phyloP scores from a whole-genome alignment of 495 filamentous ascomycete species.

The Penicillium taxi region DNA sequence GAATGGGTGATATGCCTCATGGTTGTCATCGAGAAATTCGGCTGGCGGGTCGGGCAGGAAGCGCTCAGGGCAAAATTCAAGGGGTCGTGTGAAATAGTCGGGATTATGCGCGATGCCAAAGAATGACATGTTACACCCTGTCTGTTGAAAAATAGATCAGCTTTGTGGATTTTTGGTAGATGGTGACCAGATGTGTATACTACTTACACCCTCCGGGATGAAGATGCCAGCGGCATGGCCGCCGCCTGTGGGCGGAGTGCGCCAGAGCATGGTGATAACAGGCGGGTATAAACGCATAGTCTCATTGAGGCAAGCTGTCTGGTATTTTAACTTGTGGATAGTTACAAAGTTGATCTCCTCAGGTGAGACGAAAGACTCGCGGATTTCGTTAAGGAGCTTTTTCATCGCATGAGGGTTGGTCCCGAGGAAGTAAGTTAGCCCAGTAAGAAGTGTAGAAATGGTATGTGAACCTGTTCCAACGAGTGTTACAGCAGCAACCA shows the following conservation, averaged over 20 bases:
- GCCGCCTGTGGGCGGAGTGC: conserved; percentile 40
- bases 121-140: too few species aligned
- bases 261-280: conserved; percentile 37
- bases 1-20: too few species aligned
- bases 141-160: too few species aligned
- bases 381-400: conserved; percentile 38
- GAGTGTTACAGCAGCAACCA: conserved; percentile 29
- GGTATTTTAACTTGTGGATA: conserved; percentile 42
- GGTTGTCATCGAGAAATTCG: too few species aligned
- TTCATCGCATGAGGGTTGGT: conserved; percentile 33
- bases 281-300: conserved; percentile 53
- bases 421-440: conserved; percentile 45
- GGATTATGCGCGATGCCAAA: too few species aligned
- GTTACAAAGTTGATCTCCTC: conserved; percentile 46
- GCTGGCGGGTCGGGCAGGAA: too few species aligned
- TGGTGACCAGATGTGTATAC: too few species aligned
- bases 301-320: conserved; percentile 51
- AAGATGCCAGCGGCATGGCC: conserved; percentile 38
- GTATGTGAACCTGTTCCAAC: conserved; percentile 55
- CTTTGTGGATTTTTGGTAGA: too few species aligned
- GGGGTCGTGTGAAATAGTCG: too few species aligned
- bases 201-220: conserved; percentile 28
- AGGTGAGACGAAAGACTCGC: conserved; percentile 34
- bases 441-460: conserved; percentile 49
- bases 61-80: too few species aligned